These are phyloP conservation scores for Salix brachista DNA, from an alignment of 345 rosid species.

Conservation along the genomic window DNA sequence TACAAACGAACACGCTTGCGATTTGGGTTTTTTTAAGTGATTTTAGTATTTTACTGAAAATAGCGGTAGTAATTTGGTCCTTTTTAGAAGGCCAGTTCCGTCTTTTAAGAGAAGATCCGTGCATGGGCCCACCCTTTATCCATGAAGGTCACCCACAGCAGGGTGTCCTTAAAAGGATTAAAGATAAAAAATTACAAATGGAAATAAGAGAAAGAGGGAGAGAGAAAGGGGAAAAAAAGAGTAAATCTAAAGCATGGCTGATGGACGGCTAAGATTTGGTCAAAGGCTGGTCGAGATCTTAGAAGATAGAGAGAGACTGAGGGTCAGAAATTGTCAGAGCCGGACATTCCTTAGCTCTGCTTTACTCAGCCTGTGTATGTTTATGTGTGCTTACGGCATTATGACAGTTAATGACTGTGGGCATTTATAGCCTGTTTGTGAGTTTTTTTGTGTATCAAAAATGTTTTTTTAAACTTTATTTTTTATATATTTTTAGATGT, in stretches of 20 bases:
- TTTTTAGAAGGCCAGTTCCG: background rate
- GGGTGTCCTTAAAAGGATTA: background rate
- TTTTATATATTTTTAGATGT: too few relatives aligned
- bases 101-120: background rate
- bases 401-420: background rate
- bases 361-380: slow-evolving; percentile 9
- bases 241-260: background rate
- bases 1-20: too few relatives aligned
- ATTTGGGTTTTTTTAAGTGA: background rate
- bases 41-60: background rate
- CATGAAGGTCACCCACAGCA: background rate
- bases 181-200: background rate
- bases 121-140: background rate
- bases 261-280: slow-evolving; percentile 56
- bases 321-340: slow-evolving; percentile 21
- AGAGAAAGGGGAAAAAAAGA: too few relatives aligned
- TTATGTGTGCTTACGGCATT: too few relatives aligned
- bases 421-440: too few relatives aligned
- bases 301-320: slow-evolving; percentile 1
- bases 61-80: background rate
- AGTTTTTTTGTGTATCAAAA: too few relatives aligned
- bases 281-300: slow-evolving; percentile 40
- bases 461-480: too few relatives aligned
- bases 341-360: slow-evolving; percentile 32
- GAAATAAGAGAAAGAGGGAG: background rate